Conservation (phyloP, 2,329 filamentous ascomycete genomes). For the Colletotrichum gloeosporioides region DNA sequence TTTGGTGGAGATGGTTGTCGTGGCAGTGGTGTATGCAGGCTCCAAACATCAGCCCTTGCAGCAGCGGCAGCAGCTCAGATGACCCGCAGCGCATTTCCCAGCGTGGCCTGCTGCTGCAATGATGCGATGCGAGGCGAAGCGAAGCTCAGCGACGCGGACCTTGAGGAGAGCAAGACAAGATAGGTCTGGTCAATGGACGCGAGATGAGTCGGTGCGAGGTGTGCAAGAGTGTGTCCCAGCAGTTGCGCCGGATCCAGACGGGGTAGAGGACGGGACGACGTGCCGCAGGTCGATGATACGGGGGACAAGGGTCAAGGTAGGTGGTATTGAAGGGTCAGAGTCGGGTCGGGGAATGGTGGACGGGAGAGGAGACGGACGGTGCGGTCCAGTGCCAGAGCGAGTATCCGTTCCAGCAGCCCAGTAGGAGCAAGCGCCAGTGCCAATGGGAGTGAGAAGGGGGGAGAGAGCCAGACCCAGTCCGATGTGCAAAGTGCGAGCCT, state of each 20-base stretch:
- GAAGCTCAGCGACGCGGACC: not conserved
- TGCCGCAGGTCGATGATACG: constrained; percentile 21
- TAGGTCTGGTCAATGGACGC: constrained; percentile 16
- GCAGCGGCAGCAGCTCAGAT: constrained; percentile 13
- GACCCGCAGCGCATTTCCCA: constrained; percentile 22
- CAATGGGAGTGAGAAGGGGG: not conserved
- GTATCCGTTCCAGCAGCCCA: not conserved
- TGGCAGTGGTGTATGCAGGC: constrained; percentile 10
- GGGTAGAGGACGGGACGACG: constrained; percentile 21
- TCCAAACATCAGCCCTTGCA: constrained; percentile 21
- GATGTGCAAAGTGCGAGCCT: not conserved
- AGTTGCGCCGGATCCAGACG: constrained; percentile 19
- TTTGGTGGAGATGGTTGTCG: not conserved
- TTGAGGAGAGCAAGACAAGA: constrained; percentile 7
- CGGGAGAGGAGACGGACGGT: not conserved
- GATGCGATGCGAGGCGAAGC: constrained; percentile 17
- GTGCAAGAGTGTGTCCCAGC: not conserved
- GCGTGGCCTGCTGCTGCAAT: constrained; percentile 13
- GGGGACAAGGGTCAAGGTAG: constrained; percentile 22
- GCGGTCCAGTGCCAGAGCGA: not conserved
- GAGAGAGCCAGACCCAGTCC: not conserved
- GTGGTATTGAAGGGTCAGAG: constrained; percentile 13
- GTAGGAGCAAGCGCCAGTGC: not conserved
- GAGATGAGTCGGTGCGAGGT: constrained; percentile 12
- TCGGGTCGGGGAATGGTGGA: constrained; percentile 5